A percentile compares a stretch with the other conserved stretches of the same genome.
phyloP scores from a whole-genome alignment of 352 stramenopile genomes.

The Plasmopara muralis region DNA sequence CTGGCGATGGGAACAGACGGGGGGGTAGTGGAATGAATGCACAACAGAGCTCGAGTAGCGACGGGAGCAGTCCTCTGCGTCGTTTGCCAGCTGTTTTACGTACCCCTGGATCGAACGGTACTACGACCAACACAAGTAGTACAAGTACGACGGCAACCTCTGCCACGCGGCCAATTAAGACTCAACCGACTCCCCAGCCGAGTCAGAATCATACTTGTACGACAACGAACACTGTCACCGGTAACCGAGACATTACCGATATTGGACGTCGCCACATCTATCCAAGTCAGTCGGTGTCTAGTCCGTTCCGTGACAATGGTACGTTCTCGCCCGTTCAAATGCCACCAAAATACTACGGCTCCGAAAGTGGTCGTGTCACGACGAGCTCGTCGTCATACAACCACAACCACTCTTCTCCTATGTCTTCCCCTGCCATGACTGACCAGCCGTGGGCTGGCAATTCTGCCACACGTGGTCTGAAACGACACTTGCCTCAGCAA shows the following conservation, averaged over 20 bases:
- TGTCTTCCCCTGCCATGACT: slow-evolving; percentile 29
- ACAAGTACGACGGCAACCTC: slow-evolving; percentile 1
- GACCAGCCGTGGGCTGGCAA: slow-evolving; percentile 11
- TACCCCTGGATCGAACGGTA: slow-evolving; percentile 1
- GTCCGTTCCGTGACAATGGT: slow-evolving; percentile 5
- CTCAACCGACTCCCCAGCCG: neutral
- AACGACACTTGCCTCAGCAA: slow-evolving; percentile 32
- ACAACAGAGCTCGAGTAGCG: slow-evolving; percentile 15
- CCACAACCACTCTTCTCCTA: slow-evolving; percentile 17
- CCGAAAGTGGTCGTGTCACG: slow-evolving; percentile 15
- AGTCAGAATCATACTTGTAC: slow-evolving; percentile 1
- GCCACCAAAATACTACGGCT: slow-evolving; percentile 18
- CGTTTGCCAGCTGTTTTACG: slow-evolving; percentile 36
- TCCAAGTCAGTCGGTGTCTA: slow-evolving; percentile 5
- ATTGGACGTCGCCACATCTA: slow-evolving; percentile 16
- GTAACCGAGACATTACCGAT: slow-evolving; percentile 11
- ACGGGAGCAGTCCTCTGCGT: slow-evolving; percentile 29
- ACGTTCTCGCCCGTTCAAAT: slow-evolving; percentile 18
- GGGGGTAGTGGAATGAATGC: neutral
- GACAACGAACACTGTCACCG: neutral
- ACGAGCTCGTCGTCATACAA: slow-evolving; percentile 17
- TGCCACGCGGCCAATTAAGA: slow-evolving; percentile 6
- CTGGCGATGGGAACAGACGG: neutral
- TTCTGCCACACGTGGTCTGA: slow-evolving; percentile 22
- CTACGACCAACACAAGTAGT: slow-evolving; percentile 1